phyloP scores from a whole-genome alignment of 2,329 filamentous ascomycete genomes.

The Ceratocystis variospora region DNA sequence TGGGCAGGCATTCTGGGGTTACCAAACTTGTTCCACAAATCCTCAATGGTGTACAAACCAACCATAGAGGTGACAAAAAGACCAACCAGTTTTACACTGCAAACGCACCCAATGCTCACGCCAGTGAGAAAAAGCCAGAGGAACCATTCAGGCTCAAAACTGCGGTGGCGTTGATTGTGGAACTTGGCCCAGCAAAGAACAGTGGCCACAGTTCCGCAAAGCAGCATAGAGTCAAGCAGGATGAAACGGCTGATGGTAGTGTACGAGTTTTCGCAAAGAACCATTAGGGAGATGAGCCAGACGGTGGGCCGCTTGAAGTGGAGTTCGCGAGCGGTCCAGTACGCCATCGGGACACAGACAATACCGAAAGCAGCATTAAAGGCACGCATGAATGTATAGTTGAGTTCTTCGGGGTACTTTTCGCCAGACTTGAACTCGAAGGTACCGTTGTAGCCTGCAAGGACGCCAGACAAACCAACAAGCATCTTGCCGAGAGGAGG shows the following conservation, averaged over 20 bases:
- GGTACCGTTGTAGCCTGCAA: slow-evolving; percentile 95
- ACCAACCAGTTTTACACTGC: slow-evolving; percentile 96
- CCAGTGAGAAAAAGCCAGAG: slow-evolving; percentile 88
- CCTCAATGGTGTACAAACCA: slow-evolving; percentile 87
- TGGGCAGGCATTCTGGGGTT: slow-evolving; percentile 81
- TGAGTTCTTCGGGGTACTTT: slow-evolving; percentile 79
- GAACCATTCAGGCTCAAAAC: slow-evolving; percentile 87
- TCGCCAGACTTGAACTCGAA: slow-evolving; percentile 99
- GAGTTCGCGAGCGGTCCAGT: slow-evolving; percentile 85
- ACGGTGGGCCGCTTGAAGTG: slow-evolving; percentile 75
- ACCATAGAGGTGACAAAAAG: slow-evolving; percentile 92
- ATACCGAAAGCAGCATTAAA: slow-evolving; percentile 96
- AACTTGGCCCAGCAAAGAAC: slow-evolving; percentile 96
- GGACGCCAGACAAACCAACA: slow-evolving; percentile 85
- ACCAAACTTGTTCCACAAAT: slow-evolving; percentile 96
- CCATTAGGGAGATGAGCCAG: slow-evolving; percentile 93
- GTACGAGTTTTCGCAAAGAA: slow-evolving; percentile 98
- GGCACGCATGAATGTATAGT: slow-evolving; percentile 96
- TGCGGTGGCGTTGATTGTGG: slow-evolving; percentile 71
- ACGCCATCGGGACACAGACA: slow-evolving; percentile 81
- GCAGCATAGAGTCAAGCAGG: slow-evolving; percentile 92
- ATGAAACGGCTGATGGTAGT: slow-evolving; percentile 98
- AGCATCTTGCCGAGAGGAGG: slow-evolving; percentile 97
- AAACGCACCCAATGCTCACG: slow-evolving; percentile 91
- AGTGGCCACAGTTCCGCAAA: slow-evolving; percentile 97